A percentile compares a stretch with the other conserved stretches of the same genome.
These are phyloP conservation scores for Zymoseptoria pseudotritici DNA, from an alignment of 2,329 filamentous ascomycete species.

Conservation along the genomic window DNA sequence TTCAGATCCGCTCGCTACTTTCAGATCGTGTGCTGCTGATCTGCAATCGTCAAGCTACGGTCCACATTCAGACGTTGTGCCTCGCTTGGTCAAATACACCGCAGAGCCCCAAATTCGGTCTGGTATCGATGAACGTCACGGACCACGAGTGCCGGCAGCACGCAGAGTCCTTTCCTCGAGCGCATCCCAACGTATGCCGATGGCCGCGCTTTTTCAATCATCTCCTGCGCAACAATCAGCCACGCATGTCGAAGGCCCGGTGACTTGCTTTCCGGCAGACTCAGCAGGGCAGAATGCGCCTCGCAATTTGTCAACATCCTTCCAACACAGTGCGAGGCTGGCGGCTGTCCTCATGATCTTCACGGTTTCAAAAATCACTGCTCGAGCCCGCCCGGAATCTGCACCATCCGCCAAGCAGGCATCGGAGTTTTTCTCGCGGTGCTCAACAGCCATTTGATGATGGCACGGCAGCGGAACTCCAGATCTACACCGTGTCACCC, in stretches of 20 bases:
- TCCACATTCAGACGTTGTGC: conserved; percentile 1
- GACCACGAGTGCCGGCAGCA: conserved; percentile 9
- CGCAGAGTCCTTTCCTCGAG: conserved; percentile 7
- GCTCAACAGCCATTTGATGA: conserved; percentile 2
- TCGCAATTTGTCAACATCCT: conserved; percentile 13
- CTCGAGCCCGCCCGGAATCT: conserved; percentile 1
- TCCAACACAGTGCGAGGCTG: conserved; percentile 4
- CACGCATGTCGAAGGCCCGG: conserved; percentile 6
- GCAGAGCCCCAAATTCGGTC: neutral
- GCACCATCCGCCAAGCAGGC: conserved; percentile 2
- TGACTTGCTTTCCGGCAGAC: conserved; percentile 5
- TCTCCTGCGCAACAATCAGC: conserved; percentile 12
- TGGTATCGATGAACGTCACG: neutral
- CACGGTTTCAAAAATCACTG: conserved; percentile 3
- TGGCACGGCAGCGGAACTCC: conserved; percentile 7
- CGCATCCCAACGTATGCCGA: conserved; percentile 11
- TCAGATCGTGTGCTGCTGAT: conserved; percentile 1
- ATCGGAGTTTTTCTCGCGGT: conserved; percentile 7
- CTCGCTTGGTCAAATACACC: neutral
- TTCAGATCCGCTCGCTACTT: conserved; percentile 1
- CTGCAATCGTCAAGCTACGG: conserved; percentile 2
- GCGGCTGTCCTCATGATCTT: conserved; percentile 8
- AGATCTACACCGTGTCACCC: conserved; percentile 12
- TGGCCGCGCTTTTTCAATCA: conserved; percentile 2
- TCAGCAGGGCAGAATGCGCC: conserved; percentile 2